Conservation (phyloP, 805 yeast species). For the Monosporozyma servazzii region DNA sequence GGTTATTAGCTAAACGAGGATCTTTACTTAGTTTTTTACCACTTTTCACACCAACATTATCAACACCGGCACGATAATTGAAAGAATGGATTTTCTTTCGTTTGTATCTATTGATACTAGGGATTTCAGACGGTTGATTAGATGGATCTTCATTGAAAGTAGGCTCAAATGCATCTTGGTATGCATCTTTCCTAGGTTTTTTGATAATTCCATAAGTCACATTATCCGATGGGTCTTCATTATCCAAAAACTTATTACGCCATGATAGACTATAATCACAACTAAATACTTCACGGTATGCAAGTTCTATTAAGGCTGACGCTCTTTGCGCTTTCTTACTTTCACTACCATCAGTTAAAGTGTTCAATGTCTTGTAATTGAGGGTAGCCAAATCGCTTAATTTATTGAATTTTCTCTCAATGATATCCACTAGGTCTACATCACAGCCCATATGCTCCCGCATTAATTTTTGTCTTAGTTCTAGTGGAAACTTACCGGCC, state of each 20-base stretch:
- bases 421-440: conserved; percentile 73
- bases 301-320: conserved; percentile 70
- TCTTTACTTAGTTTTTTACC: conserved; percentile 68
- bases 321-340: conserved; percentile 19
- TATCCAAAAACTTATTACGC: conserved; percentile 40
- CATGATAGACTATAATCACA: conserved; percentile 31
- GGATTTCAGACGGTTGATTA: conserved; percentile 1
- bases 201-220: conserved; percentile 1
- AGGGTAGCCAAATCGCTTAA: conserved; percentile 30
- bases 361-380: conserved; percentile 21
- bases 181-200: background rate
- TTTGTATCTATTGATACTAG: conserved; percentile 2
- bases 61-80: conserved; percentile 82
- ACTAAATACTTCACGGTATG: conserved; percentile 56
- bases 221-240: conserved; percentile 14
- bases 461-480: conserved; percentile 84
- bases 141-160: background rate
- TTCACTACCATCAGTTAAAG: conserved; percentile 6
- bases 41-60: conserved; percentile 77
- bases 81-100: conserved; percentile 41
- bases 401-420: conserved; percentile 59
- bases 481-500: conserved; percentile 85
- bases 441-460: conserved; percentile 94
- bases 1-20: conserved; percentile 62
- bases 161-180: background rate